phyloP scores from a whole-genome alignment of 257 asterid genomes.

The Forsythia suspensa region DNA sequence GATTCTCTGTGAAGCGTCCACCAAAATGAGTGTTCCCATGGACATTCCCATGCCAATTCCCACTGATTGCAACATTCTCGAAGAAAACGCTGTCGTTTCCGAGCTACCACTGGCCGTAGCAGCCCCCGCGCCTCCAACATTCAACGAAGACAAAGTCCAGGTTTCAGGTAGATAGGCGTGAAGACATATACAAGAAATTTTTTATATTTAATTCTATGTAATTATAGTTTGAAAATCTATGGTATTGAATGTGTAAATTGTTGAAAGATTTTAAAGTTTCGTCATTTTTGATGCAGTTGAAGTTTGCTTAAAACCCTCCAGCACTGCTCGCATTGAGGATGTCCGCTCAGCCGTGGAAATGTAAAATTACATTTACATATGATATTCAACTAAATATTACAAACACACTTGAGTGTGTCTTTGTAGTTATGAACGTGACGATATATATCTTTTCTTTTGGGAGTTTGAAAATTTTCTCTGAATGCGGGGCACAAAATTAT shows the following conservation, averaged over 20 bases:
- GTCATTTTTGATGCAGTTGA: conserved; percentile 56
- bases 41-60: conserved; percentile 57
- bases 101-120: conserved; percentile 43
- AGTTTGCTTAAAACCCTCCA: conserved; percentile 72
- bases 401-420: conserved; percentile 13
- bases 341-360: conserved; percentile 72
- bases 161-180: conserved; percentile 62
- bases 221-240: not conserved
- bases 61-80: conserved; percentile 34
- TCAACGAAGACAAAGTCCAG: conserved; percentile 51
- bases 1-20: conserved; percentile 26
- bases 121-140: conserved; percentile 30
- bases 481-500: not conserved
- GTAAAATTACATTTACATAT: conserved; percentile 28
- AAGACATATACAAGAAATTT: not conserved
- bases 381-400: not conserved
- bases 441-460: not conserved
- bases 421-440: not conserved
- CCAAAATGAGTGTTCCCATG: conserved; percentile 80
- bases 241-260: conserved; percentile 6
- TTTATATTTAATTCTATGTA: not conserved
- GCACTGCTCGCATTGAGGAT: conserved; percentile 74
- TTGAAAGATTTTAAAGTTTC: conserved; percentile 10
- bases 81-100: conserved; percentile 40
- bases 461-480: not conserved